Conservation (phyloP, 2,329 filamentous ascomycete genomes). For the Penicillium frequentans region DNA sequence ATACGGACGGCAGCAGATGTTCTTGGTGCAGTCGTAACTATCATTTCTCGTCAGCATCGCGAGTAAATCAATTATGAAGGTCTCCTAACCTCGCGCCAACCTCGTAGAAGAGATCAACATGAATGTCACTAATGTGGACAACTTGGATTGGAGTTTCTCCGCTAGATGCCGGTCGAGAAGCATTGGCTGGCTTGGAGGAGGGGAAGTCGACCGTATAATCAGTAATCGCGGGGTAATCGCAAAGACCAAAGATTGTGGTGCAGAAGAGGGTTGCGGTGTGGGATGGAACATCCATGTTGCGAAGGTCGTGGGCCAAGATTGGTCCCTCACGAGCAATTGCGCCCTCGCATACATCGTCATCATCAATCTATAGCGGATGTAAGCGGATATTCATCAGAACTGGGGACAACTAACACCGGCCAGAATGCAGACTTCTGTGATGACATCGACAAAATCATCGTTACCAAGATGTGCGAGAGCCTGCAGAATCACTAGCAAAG, state of each 20-base stretch:
- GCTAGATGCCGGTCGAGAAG: constrained; percentile 43
- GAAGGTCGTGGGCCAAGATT: constrained; percentile 52
- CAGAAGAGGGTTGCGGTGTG: constrained; percentile 54
- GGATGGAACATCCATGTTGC: constrained; percentile 51
- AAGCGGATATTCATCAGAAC: not conserved
- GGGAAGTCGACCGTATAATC: constrained; percentile 47
- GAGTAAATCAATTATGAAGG: not conserved
- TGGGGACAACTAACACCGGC: constrained; percentile 30
- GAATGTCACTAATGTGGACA: constrained; percentile 60
- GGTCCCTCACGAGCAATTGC: constrained; percentile 54
- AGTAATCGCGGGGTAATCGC: constrained; percentile 48
- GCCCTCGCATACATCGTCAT: constrained; percentile 57
- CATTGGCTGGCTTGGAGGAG: constrained; percentile 35
- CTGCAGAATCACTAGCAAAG: constrained; percentile 45
- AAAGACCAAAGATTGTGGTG: constrained; percentile 53
- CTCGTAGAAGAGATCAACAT: constrained; percentile 56
- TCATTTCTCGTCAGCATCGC: not conserved
- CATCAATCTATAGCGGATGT: constrained; percentile 40
- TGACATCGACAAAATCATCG: constrained; percentile 40
- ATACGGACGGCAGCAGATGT: constrained; percentile 59
- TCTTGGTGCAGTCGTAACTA: constrained; percentile 53
- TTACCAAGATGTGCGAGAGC: constrained; percentile 46
- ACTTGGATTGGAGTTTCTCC: constrained; percentile 52
- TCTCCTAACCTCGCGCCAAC: constrained; percentile 47
- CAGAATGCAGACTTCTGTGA: constrained; percentile 36